Percentiles rank a stretch among this genome's conserved stretches.
Conservation (phyloP, 352 stramenopile genomes). For the Phytophthora rubi region DNA sequence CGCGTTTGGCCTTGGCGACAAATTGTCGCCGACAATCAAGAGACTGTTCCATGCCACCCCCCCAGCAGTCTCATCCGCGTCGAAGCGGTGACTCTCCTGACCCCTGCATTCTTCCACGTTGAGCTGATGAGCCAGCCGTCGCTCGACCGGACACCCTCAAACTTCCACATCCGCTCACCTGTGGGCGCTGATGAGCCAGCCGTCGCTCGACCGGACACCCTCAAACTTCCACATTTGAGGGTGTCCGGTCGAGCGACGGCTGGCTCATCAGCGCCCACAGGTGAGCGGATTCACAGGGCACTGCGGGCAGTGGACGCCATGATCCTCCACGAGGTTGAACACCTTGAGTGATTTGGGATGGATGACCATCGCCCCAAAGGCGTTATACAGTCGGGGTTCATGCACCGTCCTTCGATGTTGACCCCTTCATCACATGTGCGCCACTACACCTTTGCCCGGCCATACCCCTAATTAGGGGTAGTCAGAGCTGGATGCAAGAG, state of each 20-base stretch:
- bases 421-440: constrained; percentile 16
- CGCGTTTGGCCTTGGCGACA: constrained; percentile 1
- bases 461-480: too few relatives aligned
- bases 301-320: constrained; percentile 12
- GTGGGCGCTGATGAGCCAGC: constrained; percentile 29
- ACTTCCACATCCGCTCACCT: constrained; percentile 42
- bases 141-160: constrained; percentile 19
- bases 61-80: constrained; percentile 13
- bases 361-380: constrained; percentile 32
- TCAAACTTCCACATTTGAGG: too few relatives aligned
- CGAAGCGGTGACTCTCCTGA: constrained; percentile 28
- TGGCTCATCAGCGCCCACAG: constrained; percentile 9
- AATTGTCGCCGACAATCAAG: constrained; percentile 11
- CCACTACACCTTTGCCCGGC: constrained; percentile 1
- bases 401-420: constrained; percentile 34
- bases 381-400: constrained; percentile 6
- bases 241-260: too few relatives aligned
- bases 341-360: constrained; percentile 17
- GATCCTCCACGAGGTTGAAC: constrained; percentile 27
- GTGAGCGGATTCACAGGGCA: constrained; percentile 27
- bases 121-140: constrained; percentile 31
- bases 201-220: too few relatives aligned
- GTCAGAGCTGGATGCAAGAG: too few relatives aligned
- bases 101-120: constrained; percentile 20
- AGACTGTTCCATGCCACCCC: constrained; percentile 25